Conservation (phyloP, 2,329 filamentous ascomycete species). For the Cladophialophora immunda region DNA sequence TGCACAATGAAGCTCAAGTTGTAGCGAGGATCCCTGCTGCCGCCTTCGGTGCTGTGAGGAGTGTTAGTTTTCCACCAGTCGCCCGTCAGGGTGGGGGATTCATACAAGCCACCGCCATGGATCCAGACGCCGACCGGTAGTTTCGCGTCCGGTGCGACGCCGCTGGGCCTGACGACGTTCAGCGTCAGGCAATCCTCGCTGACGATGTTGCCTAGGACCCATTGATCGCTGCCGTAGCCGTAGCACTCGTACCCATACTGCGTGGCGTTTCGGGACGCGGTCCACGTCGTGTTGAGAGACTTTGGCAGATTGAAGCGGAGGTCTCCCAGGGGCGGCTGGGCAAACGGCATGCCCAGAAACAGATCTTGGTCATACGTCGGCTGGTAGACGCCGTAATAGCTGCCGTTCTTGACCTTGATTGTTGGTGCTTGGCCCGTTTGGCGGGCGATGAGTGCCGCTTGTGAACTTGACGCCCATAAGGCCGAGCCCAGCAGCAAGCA, state of each 20-base stretch:
- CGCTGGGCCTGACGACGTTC: conserved; percentile 64
- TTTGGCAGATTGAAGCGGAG: conserved; percentile 64
- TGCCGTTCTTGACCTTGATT: conserved; percentile 52
- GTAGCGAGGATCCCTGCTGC: conserved; percentile 64
- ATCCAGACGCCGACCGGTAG: conserved; percentile 70
- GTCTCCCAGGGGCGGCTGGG: conserved; percentile 53
- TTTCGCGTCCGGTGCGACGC: conserved; percentile 48
- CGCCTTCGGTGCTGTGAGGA: conserved; percentile 50
- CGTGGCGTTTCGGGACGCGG: conserved; percentile 52
- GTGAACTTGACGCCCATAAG: not conserved
- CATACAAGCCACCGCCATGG: conserved; percentile 62
- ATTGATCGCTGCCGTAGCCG: conserved; percentile 55
- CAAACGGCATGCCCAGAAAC: conserved; percentile 47
- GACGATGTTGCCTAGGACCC: conserved; percentile 37
- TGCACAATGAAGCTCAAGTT: conserved; percentile 69
- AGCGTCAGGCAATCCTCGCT: conserved; percentile 59
- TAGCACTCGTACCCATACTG: conserved; percentile 59
- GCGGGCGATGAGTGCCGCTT: conserved; percentile 8
- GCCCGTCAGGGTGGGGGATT: conserved; percentile 37
- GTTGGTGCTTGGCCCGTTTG: conserved; percentile 21
- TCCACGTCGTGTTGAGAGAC: conserved; percentile 58
- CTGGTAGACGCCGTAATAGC: conserved; percentile 55
- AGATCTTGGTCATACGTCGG: conserved; percentile 58
- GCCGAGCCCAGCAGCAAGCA: not conserved
- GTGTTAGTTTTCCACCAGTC: no score